Base-by-base conservation (phyloP, 805 yeast genomes). In the Candida morakotiae region DNA sequence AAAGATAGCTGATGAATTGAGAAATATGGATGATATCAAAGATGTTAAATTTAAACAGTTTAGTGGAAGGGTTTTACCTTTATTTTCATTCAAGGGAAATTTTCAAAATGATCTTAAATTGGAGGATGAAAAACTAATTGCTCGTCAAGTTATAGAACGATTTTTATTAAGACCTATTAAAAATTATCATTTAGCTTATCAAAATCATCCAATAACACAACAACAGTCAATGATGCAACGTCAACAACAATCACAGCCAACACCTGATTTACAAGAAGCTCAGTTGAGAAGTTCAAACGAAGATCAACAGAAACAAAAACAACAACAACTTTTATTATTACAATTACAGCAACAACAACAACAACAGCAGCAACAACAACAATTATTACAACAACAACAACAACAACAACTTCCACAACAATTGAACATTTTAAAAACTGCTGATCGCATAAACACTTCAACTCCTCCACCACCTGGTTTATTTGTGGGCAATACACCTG, bases 391-490 rank as follows among this genome's bases (percentile, higher is more conserved):
- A 38, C 70, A 60, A 36, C 45, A 30, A n/a, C 31, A 23, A 5
- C 38, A 37, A 32, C 42, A 36, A n/a, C 45, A 41, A 26, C 21
- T 31, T 19, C 43, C 37, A 28, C 56, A 42, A 58, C 53, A 40
- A 31, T 30, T 40, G 18, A 41, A 37, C 40, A 50, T 53, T 38
- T 44, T 60, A 47, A 52, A 56, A 35, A 40, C 46, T 33, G 60
- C 53, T 37, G 71, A 64, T 27, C 60, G 68, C 37, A 46, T 49
- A 16, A 60, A 53, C 40, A 54, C 75, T 6, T 63, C 76, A 13
- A 74, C 86, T 3, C 83, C 84, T 20, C 85, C 87, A 4, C 89
- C 89, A 27, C 91, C 88, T 5, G 88, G 88, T 4, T 67, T 81
- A 48, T 75, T 78, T 48, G 53, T 55, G 15, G 54, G 55, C 11